Base-by-base conservation (phyloP, 768 basidiomycete species). In the Collybia mongolica region DNA sequence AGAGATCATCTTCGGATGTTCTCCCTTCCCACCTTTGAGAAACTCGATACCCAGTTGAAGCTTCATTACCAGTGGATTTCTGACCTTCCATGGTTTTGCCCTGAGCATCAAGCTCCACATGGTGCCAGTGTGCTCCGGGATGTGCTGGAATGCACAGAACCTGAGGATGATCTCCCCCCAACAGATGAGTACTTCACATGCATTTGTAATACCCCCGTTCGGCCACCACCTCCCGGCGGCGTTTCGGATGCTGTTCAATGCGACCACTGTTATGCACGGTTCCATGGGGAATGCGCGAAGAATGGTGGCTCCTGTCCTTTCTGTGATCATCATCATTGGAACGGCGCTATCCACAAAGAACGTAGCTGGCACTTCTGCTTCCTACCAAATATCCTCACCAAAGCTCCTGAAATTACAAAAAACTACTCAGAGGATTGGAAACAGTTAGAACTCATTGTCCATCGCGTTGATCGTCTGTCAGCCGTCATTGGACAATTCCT, bases 281-380 rank as follows among this genome's bases (percentile, higher is more conserved):
- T 93, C 69, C 90, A 93, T 53, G 90, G 89, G 4, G 77, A 83
- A 43, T 93, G 90, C 58, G 90, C 90, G 9, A 85, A 84, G 56
- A 89, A 87, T 55, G 90, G 90, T n/a, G 91, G 90, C 29, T 93
- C 90, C 4, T 93, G 90, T 62, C 90, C 90, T 0, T 93, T 93
- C 72, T 93, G 90, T 56, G 90, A 93, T 55, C 90, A 91, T 58
- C 87, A 91, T 54, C 91, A 93, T 60, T 93, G 90, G 90, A 90
- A 93, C 57, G 90, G 90, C 17, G 80, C 86, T 2, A 84, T 93
- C 46, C 82, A 83, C 63, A 92, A 91, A 65, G 80, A 88, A 55
- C 83, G 91, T 42, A 87, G 76, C 57, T 93, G 83, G 81, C 89
- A 93, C 61, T 93, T 87, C 68, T 87, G 83, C 63, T 90, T 80